Evolutionary conservation across 352 stramenopile species (phyloP).

Genomic region (Pythium plurisporium): DNA sequence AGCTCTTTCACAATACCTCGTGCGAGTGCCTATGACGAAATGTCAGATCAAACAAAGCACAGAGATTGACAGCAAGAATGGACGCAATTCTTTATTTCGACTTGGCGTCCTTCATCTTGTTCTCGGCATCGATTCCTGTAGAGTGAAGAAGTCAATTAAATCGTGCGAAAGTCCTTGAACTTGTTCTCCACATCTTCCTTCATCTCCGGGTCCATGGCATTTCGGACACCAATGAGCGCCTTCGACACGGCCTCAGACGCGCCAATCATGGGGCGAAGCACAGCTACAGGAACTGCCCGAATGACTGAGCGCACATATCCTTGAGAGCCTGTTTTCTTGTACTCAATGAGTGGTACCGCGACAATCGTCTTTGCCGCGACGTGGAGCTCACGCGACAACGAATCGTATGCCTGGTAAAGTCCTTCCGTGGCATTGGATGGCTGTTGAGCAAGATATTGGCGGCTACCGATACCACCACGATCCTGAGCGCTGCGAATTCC

Average conservation of each 20-base stretch:
- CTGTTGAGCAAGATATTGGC: slow-evolving; percentile 78
- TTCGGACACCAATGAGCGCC: slow-evolving; percentile 82
- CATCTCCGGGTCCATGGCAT: slow-evolving; percentile 82
- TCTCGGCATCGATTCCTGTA: too few species aligned
- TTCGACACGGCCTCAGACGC: slow-evolving; percentile 83
- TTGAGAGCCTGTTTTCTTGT: slow-evolving; percentile 87
- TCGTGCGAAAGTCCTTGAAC: slow-evolving; percentile 83
- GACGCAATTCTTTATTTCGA: not conserved
- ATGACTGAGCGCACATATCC: slow-evolving; percentile 87
- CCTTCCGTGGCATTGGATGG: slow-evolving; percentile 78
- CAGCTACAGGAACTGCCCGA: slow-evolving; percentile 78
- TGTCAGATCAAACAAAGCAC: too few species aligned
- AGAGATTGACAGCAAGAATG: not conserved
- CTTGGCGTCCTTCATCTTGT: too few species aligned
- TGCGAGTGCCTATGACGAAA: not conserved
- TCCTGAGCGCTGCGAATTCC: slow-evolving; percentile 75
- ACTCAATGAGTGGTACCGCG: slow-evolving; percentile 84
- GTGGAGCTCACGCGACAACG: slow-evolving; percentile 76
- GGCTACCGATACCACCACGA: slow-evolving; percentile 66
- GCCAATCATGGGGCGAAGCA: slow-evolving; percentile 85
- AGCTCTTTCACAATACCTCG: not conserved
- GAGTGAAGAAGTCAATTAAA: too few species aligned
- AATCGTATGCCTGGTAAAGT: slow-evolving; percentile 83
- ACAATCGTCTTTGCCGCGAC: slow-evolving; percentile 86
- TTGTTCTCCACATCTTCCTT: slow-evolving; percentile 91